phyloP scores from a whole-genome alignment of 495 filamentous ascomycete species.

The Annulohypoxylon nitens region DNA sequence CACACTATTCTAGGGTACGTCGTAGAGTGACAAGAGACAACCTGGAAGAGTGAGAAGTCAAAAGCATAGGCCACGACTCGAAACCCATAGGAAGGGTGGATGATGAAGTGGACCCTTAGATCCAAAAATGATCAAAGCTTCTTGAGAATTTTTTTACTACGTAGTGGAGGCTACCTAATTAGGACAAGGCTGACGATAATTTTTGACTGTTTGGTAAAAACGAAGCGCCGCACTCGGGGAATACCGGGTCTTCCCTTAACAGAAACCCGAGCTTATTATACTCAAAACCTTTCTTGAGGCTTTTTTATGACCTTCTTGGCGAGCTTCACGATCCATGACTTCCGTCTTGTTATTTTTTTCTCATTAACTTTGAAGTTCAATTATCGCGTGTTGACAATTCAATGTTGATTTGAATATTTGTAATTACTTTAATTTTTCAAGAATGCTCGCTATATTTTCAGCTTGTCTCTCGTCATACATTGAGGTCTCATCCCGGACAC shows the following conservation, averaged over 20 bases:
- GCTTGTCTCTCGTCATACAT: background rate
- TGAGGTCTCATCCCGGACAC: conserved; percentile 14
- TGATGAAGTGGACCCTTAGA: conserved; percentile 34
- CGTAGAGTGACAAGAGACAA: background rate
- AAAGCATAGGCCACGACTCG: conserved; percentile 31
- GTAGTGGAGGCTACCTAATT: conserved; percentile 49
- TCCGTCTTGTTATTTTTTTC: background rate
- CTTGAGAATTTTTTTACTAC: conserved; percentile 38
- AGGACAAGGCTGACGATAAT: conserved; percentile 50
- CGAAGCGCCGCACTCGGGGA: conserved; percentile 33
- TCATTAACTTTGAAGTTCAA: background rate
- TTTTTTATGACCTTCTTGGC: conserved; percentile 34
- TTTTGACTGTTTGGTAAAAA: conserved; percentile 33
- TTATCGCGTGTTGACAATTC: background rate
- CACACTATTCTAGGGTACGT: conserved; percentile 2
- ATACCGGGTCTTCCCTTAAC: conserved; percentile 44
- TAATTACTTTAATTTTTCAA: background rate
- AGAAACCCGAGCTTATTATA: conserved; percentile 42
- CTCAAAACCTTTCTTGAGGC: conserved; percentile 20
- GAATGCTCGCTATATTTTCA: background rate
- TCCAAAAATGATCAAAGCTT: conserved; percentile 32
- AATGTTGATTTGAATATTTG: background rate
- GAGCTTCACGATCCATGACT: conserved; percentile 23
- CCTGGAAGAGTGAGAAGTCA: conserved; percentile 9
- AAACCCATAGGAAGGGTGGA: conserved; percentile 30